Percentiles rank a stretch among this genome's conserved stretches.
Conservation (phyloP, 345 rosid species). For the Aquilaria sinensis region DNA sequence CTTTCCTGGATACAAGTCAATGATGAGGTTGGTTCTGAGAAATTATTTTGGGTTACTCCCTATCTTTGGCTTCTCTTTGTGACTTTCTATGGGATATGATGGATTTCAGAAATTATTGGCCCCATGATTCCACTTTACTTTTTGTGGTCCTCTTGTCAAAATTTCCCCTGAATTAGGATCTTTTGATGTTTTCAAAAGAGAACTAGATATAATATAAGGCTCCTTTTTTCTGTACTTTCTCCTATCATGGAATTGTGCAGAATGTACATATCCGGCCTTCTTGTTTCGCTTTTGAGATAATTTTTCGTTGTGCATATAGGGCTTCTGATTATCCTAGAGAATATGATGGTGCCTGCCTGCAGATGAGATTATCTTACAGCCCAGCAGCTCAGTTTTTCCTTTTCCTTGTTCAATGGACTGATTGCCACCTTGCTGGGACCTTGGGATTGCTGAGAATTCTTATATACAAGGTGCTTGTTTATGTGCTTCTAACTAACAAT, state of each 20-base stretch:
- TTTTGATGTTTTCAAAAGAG: not conserved
- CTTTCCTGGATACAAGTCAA: no score
- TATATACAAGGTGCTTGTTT: slow-evolving; percentile 59
- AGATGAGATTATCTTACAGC: slow-evolving; percentile 92
- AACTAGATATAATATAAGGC: not conserved
- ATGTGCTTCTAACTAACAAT: not conserved
- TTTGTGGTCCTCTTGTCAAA: not conserved
- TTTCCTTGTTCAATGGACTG: slow-evolving; percentile 96
- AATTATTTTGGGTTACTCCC: no score
- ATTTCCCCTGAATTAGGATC: not conserved
- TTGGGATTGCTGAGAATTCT: slow-evolving; percentile 89
- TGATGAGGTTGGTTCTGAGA: no score
- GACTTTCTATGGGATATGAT: slow-evolving; percentile 1
- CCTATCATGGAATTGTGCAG: not conserved
- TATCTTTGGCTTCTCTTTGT: not conserved
- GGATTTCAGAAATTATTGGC: not conserved
- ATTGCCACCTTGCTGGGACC: slow-evolving; percentile 81
- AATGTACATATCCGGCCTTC: not conserved
- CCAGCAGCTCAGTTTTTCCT: slow-evolving; percentile 83
- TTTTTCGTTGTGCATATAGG: slow-evolving; percentile 32
- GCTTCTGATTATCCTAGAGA: slow-evolving; percentile 85
- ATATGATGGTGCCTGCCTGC: slow-evolving; percentile 85
- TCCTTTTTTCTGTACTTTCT: not conserved
- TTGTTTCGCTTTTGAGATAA: slow-evolving; percentile 2
- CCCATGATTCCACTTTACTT: not conserved